Base-by-base conservation (phyloP, 2,329 filamentous ascomycete species). In the Penicillium sp. region DNA sequence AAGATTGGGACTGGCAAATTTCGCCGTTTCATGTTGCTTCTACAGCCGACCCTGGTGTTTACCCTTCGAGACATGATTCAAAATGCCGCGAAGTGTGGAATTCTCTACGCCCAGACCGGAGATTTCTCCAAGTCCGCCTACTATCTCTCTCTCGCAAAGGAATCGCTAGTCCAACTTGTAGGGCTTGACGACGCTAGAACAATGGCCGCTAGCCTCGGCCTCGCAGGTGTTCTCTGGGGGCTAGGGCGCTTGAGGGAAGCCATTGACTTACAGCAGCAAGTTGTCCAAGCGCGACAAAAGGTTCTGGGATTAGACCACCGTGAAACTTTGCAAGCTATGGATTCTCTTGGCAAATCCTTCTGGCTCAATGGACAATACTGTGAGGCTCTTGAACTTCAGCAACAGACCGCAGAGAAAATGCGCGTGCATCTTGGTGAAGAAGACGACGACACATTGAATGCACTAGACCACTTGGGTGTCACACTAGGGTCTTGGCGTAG, bases 281-380 rank as follows among this genome's bases (percentile, higher is more conserved):
- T 56, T 37, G 16, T 55, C 10, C 41, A 52, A 39, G 28, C 41
- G 11, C 39, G 40, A n/a, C 43, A 10, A 6, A 39, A 50, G 23
- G 14, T 42, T 9, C 36, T 62, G 4, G 62, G 60, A 9, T 24
- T 47, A 3, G 50, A 56, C 32, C 53, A 62, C 44, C 62, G 40
- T 35, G 49, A 58, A 22, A 66, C 63, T 7, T 48, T 67, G 11
- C 54, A 42, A 40, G 56, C 62, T 2, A 65, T 64, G 61, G 64
- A 37, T 11, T 29, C 38, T 3, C 34, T 48, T 27, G 40, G 55
- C 9, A 54, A 57, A 20, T 59, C 59, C 10, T 59, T 55, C 40
- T 54, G 53, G 40, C 20, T 51, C 13, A 23, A 51, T 46, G 53
- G 55, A 6, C 44, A 43, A 42, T 45, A 49, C 20, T 31, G 44